phyloP scores from a whole-genome alignment of 2,329 filamentous ascomycete species.

The Talaromyces sp. region DNA sequence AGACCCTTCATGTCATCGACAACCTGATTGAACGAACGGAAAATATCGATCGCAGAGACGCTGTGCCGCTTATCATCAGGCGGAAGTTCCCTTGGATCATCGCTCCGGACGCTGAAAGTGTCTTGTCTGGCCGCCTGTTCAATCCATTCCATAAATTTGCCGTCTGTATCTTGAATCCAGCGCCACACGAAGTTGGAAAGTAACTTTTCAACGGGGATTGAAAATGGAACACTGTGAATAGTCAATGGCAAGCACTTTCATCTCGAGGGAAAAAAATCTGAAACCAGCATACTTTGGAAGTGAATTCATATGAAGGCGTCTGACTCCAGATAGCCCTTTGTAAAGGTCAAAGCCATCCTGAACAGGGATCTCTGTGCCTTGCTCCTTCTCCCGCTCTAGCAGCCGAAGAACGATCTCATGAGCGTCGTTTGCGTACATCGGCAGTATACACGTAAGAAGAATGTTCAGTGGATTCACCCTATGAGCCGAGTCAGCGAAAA shows the following conservation, averaged over 20 bases:
- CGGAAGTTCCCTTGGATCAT: slow-evolving; percentile 58
- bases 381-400: slow-evolving; percentile 64
- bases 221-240: slow-evolving; percentile 57
- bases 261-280: background rate
- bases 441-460: slow-evolving; percentile 76
- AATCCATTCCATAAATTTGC: slow-evolving; percentile 74
- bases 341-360: slow-evolving; percentile 95
- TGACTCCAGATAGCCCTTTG: slow-evolving; percentile 77
- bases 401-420: slow-evolving; percentile 79
- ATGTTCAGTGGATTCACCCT: slow-evolving; percentile 60
- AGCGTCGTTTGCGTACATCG: slow-evolving; percentile 84
- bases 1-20: slow-evolving; percentile 80
- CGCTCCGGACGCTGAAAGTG: slow-evolving; percentile 68
- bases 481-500: slow-evolving; percentile 4
- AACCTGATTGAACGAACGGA: slow-evolving; percentile 87
- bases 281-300: slow-evolving; percentile 53
- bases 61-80: slow-evolving; percentile 84
- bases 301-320: slow-evolving; percentile 70
- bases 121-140: slow-evolving; percentile 90
- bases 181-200: slow-evolving; percentile 93
- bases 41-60: slow-evolving; percentile 87
- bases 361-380: slow-evolving; percentile 70
- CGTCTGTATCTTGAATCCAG: slow-evolving; percentile 80
- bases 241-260: slow-evolving; percentile 5
- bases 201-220: slow-evolving; percentile 79